Evolutionary conservation across 2,329 filamentous ascomycete genomes (phyloP), one percentile per base, ranked within the genome.

Genomic region (Botrytis squamosa): DNA sequence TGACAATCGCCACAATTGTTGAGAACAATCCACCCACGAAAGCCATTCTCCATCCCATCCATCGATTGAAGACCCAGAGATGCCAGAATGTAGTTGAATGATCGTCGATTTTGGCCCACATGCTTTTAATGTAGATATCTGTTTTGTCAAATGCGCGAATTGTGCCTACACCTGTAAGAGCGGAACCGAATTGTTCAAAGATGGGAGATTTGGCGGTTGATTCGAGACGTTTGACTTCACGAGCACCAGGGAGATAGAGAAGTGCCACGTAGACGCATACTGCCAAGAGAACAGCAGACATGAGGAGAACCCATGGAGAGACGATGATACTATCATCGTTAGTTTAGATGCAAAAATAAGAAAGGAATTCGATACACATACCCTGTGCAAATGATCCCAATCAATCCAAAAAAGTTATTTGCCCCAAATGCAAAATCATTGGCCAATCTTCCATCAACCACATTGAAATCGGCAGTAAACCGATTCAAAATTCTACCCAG

Each of bases 131-230:
- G 76, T 94, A 95, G 1, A 86, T 85, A 33, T 89, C 85, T 0
- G 85, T 84, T 83, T 93, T 94, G 76, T 89, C 89, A 77, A 93
- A 95, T 0, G 91, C 91, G 20, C 93, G 89, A 70, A 96, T 93
- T 0, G 93, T 95, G 1, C 89, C 85, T 29, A 96, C 88, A 8
- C 93, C 93, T 0, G 88, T 87, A 16, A 95, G 86, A 0, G 91
- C 89, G 1, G 91, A 90, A 18, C 90, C 91, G 78, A 95, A 95
- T 75, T 93, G 90, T 80, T 95, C 93, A 77, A 94, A 95, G 1
- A 95, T 89, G 0, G 93, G 93, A 0, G 90, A 93, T 81, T 94
- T 95, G 72, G 89, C 88, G 4, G 88, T 93, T 76, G 90, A 93
- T 81, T 95, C 93, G 1, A 95, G 86, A 8, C 93, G 87, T 83